A percentile compares a stretch with the other conserved stretches of the same genome.
phyloP scores from a whole-genome alignment of 768 basidiomycete genomes.

The Dentipellis sp. region DNA sequence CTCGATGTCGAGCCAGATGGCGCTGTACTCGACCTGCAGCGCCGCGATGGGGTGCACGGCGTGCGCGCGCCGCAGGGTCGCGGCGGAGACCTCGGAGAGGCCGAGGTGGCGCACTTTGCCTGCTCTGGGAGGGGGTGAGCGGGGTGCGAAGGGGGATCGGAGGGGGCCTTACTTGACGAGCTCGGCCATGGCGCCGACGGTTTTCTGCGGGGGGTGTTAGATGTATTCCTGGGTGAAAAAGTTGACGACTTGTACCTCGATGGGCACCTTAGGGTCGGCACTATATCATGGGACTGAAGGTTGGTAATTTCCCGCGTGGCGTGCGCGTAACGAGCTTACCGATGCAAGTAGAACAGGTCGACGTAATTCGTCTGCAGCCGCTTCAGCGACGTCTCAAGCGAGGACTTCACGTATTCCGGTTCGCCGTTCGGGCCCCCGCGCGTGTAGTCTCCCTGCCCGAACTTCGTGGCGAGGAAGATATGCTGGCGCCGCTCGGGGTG shows the following conservation, averaged over 20 bases:
- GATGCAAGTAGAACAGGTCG: conserved; percentile 25
- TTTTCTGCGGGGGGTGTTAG: background rate
- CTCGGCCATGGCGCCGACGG: conserved; percentile 12
- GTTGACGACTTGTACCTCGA: conserved; percentile 2
- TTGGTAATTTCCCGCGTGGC: background rate
- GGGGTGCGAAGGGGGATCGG: conserved; percentile 11
- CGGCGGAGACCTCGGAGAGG: conserved; percentile 25
- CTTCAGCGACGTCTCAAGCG: conserved; percentile 18
- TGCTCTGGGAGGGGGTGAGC: conserved; percentile 8
- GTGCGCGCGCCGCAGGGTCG: conserved; percentile 26
- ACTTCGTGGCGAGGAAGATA: conserved; percentile 37
- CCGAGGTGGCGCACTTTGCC: conserved; percentile 29
- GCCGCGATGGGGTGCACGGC: conserved; percentile 28
- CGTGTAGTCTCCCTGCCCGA: conserved; percentile 17
- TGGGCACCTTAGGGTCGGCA: conserved; percentile 7
- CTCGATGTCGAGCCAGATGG: conserved; percentile 26
- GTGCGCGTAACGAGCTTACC: conserved; percentile 10
- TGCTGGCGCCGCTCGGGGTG: conserved; percentile 42
- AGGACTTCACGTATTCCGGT: conserved; percentile 19
- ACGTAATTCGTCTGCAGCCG: conserved; percentile 21
- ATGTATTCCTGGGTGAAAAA: too few species aligned
- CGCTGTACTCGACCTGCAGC: conserved; percentile 30
- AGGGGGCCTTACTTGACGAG: conserved; percentile 19
- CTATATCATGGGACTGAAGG: background rate
- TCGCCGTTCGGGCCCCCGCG: conserved; percentile 15